Conservation (phyloP, 768 basidiomycete species). For the Holtermanniella nyarrowii region DNA sequence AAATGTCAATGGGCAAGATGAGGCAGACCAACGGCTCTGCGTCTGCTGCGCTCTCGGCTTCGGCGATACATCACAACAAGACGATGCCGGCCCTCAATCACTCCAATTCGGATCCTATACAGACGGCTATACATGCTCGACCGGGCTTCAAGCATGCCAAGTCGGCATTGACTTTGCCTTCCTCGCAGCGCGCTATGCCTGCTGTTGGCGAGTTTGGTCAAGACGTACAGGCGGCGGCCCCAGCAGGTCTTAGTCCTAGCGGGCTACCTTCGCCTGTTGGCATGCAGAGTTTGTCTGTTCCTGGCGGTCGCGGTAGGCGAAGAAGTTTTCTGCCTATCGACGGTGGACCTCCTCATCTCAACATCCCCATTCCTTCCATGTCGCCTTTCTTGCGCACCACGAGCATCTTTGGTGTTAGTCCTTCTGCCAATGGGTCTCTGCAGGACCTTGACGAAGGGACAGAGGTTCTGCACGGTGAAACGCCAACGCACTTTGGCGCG, state of each 20-base stretch:
- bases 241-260: slow-evolving; percentile 3
- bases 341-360: slow-evolving; percentile 52
- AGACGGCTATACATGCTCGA: slow-evolving; percentile 9
- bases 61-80: slow-evolving; percentile 22
- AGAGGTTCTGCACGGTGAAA: background rate
- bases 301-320: slow-evolving; percentile 59
- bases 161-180: slow-evolving; percentile 30
- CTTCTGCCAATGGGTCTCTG: background rate
- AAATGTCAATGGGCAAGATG: slow-evolving; percentile 97
- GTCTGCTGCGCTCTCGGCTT: slow-evolving; percentile 11
- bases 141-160: slow-evolving; percentile 12
- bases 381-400: slow-evolving; percentile 50
- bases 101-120: slow-evolving; percentile 16
- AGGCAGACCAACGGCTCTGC: slow-evolving; percentile 38
- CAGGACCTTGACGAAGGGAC: too few relatives aligned
- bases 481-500: background rate
- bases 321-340: slow-evolving; percentile 81
- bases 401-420: slow-evolving; percentile 5
- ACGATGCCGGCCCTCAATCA: slow-evolving; percentile 19
- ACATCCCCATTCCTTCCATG: slow-evolving; percentile 55
- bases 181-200: slow-evolving; percentile 2
- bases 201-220: slow-evolving; percentile 25
- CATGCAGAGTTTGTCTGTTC: slow-evolving; percentile 6
- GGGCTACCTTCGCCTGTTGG: slow-evolving; percentile 11
- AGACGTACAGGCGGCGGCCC: background rate